Conservation (phyloP, 768 basidiomycete species). For the Boletus rubescentipes region DNA sequence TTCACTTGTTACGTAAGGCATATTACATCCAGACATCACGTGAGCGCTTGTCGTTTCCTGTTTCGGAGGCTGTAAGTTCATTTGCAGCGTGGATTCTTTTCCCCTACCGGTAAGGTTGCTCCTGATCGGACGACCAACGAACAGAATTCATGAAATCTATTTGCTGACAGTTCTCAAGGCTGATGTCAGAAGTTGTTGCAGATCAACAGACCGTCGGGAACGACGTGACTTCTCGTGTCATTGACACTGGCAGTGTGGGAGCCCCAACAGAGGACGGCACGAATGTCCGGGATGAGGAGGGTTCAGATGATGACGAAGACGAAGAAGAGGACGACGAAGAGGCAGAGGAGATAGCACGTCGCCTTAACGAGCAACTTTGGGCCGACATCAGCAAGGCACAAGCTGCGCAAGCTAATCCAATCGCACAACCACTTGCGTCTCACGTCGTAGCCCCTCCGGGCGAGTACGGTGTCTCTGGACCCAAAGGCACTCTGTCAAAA, state of each 20-base stretch:
- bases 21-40: slow-evolving; percentile 6
- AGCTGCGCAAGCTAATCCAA: slow-evolving; percentile 37
- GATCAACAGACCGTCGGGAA: slow-evolving; percentile 2
- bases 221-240: not conserved
- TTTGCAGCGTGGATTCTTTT: not conserved
- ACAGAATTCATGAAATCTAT: slow-evolving; percentile 6
- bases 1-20: slow-evolving; percentile 3
- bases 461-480: slow-evolving; percentile 11
- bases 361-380: slow-evolving; percentile 74
- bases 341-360: slow-evolving; percentile 70
- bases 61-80: slow-evolving; percentile 8
- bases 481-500: slow-evolving; percentile 27
- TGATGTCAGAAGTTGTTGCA: slow-evolving; percentile 15
- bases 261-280: slow-evolving; percentile 24
- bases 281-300: slow-evolving; percentile 42
- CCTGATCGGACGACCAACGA: slow-evolving; percentile 1
- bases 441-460: not conserved
- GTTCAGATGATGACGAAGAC: slow-evolving; percentile 53
- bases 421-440: slow-evolving; percentile 10
- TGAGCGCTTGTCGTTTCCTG: slow-evolving; percentile 6
- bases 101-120: slow-evolving; percentile 13
- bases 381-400: slow-evolving; percentile 71
- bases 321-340: slow-evolving; percentile 58
- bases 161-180: slow-evolving; percentile 1
- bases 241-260: not conserved